Evolutionary conservation across 2,329 filamentous ascomycete genomes (phyloP), one percentile per base, ranked within the genome.

Genomic region (Coniochaeta pulveracea): DNA sequence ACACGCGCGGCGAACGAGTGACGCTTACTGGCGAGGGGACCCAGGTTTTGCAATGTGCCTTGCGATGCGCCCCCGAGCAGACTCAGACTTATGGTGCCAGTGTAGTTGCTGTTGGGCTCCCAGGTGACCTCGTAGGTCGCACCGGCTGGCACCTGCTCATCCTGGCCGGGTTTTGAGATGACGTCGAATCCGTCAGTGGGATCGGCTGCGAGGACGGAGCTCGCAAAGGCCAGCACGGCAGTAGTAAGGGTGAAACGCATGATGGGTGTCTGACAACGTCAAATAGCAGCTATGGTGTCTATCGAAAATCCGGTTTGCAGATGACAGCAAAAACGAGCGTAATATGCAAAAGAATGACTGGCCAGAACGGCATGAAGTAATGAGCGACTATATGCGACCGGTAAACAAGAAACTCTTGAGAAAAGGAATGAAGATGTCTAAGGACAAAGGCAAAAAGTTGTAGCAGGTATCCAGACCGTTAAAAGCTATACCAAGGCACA

Each of bases 171-270:
- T 38, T 54, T 54, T 45, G 48, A 58, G 50, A 79, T 58, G 47
- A 61, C 52, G 50, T 74, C 62, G 56, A 76, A 79, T 47, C 63
- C 64, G n/a, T n/a, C n/a, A n/a, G n/a, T n/a, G n/a, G 55, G 36
- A 31, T 64, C 68, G 38, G 71, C 41, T 42, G 53, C 64, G 40
- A 64, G 51, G 55, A 59, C 58, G 46, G 61, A 61, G 42, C 69
- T 58, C 49, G 69, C 69, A 57, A 74, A 45, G 43, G 68, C 42
- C 48, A 69, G 55, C 39, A 64, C 55, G 46, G 59, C 51, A 45
- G 64, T 52, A 42, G 61, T 40, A 19, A 22, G 9, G 42, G 60
- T 52, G 60, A 66, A 72, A 48, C 61, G 66, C 70, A 76, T 76
- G 39, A 65, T 74, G 63, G 49, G 5, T 22, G 3, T 10, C 14